phyloP scores from a whole-genome alignment of 371 early-diverging fungal genomes.

The Entomophthora muscae region DNA sequence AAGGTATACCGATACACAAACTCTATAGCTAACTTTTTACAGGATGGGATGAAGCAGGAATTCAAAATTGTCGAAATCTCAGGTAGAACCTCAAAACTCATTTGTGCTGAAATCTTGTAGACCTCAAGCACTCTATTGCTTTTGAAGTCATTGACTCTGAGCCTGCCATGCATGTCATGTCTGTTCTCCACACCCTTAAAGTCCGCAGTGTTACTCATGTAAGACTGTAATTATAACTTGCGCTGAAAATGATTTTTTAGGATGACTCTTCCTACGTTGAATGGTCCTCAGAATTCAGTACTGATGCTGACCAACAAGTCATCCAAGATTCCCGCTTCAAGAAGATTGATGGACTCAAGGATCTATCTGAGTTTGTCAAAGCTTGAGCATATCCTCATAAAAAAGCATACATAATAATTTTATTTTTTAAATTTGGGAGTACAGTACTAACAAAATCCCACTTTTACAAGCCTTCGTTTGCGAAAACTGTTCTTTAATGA shows the following conservation, averaged over 20 bases:
- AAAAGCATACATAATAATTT: too few species aligned
- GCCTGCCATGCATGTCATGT: constrained; percentile 27
- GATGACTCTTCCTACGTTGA: constrained; percentile 41
- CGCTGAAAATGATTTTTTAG: constrained; percentile 10
- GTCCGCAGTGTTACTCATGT: constrained; percentile 25
- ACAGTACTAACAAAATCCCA: too few species aligned
- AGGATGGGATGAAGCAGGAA: constrained; percentile 2
- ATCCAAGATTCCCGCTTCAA: constrained; percentile 44
- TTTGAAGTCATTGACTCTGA: constrained; percentile 39
- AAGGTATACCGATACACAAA: background rate
- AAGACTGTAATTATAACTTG: background rate
- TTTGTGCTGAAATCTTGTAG: too few species aligned
- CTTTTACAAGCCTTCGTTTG: too few species aligned
- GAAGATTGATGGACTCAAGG: constrained; percentile 38
- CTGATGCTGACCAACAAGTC: constrained; percentile 26
- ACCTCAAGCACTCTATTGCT: constrained; percentile 26
- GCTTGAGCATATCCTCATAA: too few species aligned
- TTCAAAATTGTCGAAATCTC: background rate
- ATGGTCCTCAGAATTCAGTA: constrained; percentile 36
- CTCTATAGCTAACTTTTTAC: too few species aligned
- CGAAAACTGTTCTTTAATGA: too few species aligned
- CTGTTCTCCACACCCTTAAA: constrained; percentile 33
- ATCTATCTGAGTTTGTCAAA: constrained; percentile 13
- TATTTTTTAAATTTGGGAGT: too few species aligned
- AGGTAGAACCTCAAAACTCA: too few species aligned